A percentile compares a stretch with the other conserved stretches of the same genome.
These are phyloP conservation scores for Biancaea sappan DNA, from an alignment of 306 rosid genomes.

Conservation along the genomic window DNA sequence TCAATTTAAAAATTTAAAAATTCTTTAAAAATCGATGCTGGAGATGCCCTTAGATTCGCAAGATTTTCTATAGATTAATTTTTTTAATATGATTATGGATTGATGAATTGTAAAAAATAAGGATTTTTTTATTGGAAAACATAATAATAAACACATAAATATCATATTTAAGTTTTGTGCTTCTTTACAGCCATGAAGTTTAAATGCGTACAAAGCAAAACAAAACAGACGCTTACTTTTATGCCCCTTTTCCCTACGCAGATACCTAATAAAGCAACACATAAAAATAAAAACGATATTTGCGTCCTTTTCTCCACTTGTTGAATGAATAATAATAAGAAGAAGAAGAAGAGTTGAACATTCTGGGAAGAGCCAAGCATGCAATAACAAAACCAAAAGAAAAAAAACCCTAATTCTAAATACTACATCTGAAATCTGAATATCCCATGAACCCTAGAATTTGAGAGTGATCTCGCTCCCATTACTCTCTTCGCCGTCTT, in stretches of 20 bases:
- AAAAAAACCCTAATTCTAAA: slow-evolving; percentile 31
- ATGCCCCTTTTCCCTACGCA: slow-evolving; percentile 43
- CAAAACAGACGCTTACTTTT: slow-evolving; percentile 55
- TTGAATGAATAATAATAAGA: slow-evolving; percentile 14
- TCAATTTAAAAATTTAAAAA: too few relatives aligned
- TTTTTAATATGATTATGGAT: too few relatives aligned
- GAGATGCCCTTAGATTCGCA: too few relatives aligned
- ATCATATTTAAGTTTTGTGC: too few relatives aligned
- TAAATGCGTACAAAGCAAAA: slow-evolving; percentile 27
- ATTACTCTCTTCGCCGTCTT: slow-evolving; percentile 66
- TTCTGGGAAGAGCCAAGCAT: background rate
- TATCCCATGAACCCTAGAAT: slow-evolving; percentile 50
- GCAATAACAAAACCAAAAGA: background rate
- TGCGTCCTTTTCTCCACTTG: slow-evolving; percentile 18
- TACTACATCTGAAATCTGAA: slow-evolving; percentile 33
- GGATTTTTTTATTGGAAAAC: too few relatives aligned
- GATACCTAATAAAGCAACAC: slow-evolving; percentile 12
- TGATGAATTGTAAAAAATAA: too few relatives aligned
- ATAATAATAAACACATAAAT: too few relatives aligned
- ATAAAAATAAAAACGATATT: slow-evolving; percentile 5
- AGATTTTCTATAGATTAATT: too few relatives aligned
- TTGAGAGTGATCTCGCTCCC: slow-evolving; percentile 86
- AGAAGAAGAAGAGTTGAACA: background rate
- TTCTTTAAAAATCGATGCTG: too few relatives aligned
- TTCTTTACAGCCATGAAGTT: too few relatives aligned